phyloP scores from a whole-genome alignment of 2,329 filamentous ascomycete genomes.

The Colletotrichum tamarilloi region DNA sequence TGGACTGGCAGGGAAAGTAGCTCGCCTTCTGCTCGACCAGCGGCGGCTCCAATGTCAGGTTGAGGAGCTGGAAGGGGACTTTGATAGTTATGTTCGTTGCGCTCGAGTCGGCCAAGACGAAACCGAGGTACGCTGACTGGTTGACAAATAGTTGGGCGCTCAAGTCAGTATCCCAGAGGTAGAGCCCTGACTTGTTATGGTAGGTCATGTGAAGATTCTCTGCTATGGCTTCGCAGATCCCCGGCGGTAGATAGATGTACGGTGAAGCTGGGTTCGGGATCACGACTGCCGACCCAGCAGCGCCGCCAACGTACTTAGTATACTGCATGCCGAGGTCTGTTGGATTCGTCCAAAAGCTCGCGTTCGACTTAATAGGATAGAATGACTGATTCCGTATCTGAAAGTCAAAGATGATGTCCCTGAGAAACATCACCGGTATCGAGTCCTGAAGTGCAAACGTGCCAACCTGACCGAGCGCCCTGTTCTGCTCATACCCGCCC shows the following conservation, averaged over 20 bases:
- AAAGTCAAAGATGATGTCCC: slow-evolving; percentile 39
- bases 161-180: slow-evolving; percentile 51
- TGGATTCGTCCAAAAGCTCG: slow-evolving; percentile 26
- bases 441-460: slow-evolving; percentile 36
- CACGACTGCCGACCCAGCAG: slow-evolving; percentile 21
- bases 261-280: slow-evolving; percentile 43
- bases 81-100: slow-evolving; percentile 52
- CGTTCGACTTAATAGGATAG: slow-evolving; percentile 11
- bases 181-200: slow-evolving; percentile 48
- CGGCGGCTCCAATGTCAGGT: slow-evolving; percentile 51
- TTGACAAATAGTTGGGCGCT: slow-evolving; percentile 47
- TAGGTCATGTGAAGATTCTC: slow-evolving; percentile 50
- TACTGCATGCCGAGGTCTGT: not conserved
- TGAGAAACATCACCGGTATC: slow-evolving; percentile 31
- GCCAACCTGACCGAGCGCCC: slow-evolving; percentile 42
- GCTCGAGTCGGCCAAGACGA: slow-evolving; percentile 47
- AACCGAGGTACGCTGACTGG: slow-evolving; percentile 54
- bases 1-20: slow-evolving; percentile 39
- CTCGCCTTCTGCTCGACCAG: slow-evolving; percentile 40
- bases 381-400: slow-evolving; percentile 36
- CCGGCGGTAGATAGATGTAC: slow-evolving; percentile 51
- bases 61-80: slow-evolving; percentile 53
- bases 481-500: slow-evolving; percentile 48
- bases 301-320: slow-evolving; percentile 25
- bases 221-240: slow-evolving; percentile 52